phyloP scores from a whole-genome alignment of 2,329 filamentous ascomycete species.

The Claviceps purpurea region DNA sequence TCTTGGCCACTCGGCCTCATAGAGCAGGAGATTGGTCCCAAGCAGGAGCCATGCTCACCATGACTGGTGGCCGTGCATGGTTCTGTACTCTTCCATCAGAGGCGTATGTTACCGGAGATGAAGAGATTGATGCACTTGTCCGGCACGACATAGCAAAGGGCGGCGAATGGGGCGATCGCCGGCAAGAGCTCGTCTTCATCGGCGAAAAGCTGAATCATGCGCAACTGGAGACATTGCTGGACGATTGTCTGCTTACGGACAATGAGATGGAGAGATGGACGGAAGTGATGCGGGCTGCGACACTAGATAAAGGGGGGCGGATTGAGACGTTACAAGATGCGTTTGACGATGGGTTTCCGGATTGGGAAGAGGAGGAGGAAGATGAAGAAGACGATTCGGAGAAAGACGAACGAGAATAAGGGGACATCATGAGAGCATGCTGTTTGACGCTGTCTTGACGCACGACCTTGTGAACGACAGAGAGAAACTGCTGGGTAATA shows the following conservation, averaged over 20 bases:
- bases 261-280: conserved; percentile 42
- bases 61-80: conserved; percentile 41
- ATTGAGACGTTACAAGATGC: conserved; percentile 31
- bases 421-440: conserved; percentile 9
- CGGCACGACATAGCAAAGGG: conserved; percentile 36
- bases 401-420: conserved; percentile 14
- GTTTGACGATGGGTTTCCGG: conserved; percentile 47
- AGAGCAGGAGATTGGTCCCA: conserved; percentile 48
- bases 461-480: neutral
- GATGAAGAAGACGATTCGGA: conserved; percentile 22
- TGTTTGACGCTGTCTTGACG: neutral
- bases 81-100: conserved; percentile 45
- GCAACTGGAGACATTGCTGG: conserved; percentile 38
- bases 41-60: conserved; percentile 49
- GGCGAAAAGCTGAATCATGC: conserved; percentile 46
- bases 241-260: conserved; percentile 49
- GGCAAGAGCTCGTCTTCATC: conserved; percentile 63
- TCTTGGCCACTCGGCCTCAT: conserved; percentile 43
- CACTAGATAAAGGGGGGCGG: conserved; percentile 23
- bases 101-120: conserved; percentile 34
- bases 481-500: too few species aligned
- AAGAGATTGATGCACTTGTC: conserved; percentile 33
- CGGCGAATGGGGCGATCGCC: conserved; percentile 53
- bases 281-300: conserved; percentile 32
- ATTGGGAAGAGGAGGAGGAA: conserved; percentile 35